Conservation (phyloP, 495 filamentous ascomycete species). For the Neohortaea acidophila region DNA sequence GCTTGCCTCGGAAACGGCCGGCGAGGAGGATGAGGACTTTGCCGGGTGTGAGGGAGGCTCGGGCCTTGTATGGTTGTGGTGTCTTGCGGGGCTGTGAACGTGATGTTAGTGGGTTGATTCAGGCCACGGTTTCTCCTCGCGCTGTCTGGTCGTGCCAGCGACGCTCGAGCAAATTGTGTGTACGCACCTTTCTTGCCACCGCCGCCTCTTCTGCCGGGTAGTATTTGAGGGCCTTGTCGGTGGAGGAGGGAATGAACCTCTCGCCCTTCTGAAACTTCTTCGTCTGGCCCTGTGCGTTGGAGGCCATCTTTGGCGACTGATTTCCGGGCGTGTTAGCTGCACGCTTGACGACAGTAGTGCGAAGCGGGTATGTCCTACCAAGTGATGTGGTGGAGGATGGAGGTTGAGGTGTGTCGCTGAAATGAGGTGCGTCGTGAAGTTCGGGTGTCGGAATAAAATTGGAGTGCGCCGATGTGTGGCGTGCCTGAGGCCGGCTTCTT, state of each 20-base stretch:
- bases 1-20: constrained; percentile 99
- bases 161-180: neutral
- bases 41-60: constrained; percentile 77
- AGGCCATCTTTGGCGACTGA: constrained; percentile 16
- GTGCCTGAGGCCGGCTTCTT: too few relatives aligned
- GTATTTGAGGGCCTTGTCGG: constrained; percentile 96
- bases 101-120: constrained; percentile 5
- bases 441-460: too few relatives aligned
- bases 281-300: constrained; percentile 35
- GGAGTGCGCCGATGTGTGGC: too few relatives aligned
- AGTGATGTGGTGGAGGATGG: constrained; percentile 1
- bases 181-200: constrained; percentile 78
- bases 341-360: neutral
- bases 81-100: constrained; percentile 83
- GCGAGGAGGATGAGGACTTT: constrained; percentile 95
- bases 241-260: constrained; percentile 65
- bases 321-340: neutral
- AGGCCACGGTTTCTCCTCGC: constrained; percentile 1
- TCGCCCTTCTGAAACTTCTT: constrained; percentile 98
- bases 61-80: constrained; percentile 66
- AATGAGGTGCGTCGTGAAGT: too few relatives aligned
- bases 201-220: constrained; percentile 92
- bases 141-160: neutral
- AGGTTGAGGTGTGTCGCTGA: neutral
- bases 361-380: neutral